Evolutionary conservation across 208 protist species (phyloP), one percentile per base, ranked within the genome.

Genomic region (Leishmania martiniquensis): DNA sequence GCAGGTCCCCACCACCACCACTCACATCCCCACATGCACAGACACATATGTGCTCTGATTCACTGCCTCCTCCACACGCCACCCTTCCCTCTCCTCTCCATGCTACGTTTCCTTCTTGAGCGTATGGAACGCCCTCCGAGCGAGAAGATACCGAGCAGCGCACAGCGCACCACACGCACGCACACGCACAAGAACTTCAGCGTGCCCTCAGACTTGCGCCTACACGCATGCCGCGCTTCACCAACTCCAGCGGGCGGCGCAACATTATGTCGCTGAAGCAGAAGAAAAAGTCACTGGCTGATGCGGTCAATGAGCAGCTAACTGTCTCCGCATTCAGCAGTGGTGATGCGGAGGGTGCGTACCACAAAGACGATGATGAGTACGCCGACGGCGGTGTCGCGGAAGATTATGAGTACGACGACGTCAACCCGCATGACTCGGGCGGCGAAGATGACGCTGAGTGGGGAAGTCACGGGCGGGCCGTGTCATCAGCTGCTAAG

Each of bases 301-400:
- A 96, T 22, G 75, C 89, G 15, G 82, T 95, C 52, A 94, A 94
- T 78, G 93, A 92, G 52, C 85, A 93, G 69, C 77, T 96, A 80
- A 85, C 65, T 25, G 25, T 42, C 2, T 59, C 51, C 39, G 60
- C 69, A 0, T 25, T 62, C 52, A 72, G 67, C 32, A 42, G 65
- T 70, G 57, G 78, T 7, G 62, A 37, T 37, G 47, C 52, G 59
- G 77, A 63, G 17, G 49, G 74, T 66, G 71, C 68, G 47, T 62
- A 85, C 55, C 77, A 83, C 17, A 66, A 62, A 25, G 81, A 81
- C 32, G n/a, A 81, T 32, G 34, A 68, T 45, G 47, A 62, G 12
- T 73, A 88, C 32, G 63, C 55, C 5, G 77, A 78, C 9, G 73
- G 76, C n/a, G 85, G 77, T 5, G 78, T 79, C 1, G 83, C 82